These are phyloP conservation scores for Cyclotella kingstonii DNA, from an alignment of 108 stramenopile species.

Conservation along the genomic window DNA sequence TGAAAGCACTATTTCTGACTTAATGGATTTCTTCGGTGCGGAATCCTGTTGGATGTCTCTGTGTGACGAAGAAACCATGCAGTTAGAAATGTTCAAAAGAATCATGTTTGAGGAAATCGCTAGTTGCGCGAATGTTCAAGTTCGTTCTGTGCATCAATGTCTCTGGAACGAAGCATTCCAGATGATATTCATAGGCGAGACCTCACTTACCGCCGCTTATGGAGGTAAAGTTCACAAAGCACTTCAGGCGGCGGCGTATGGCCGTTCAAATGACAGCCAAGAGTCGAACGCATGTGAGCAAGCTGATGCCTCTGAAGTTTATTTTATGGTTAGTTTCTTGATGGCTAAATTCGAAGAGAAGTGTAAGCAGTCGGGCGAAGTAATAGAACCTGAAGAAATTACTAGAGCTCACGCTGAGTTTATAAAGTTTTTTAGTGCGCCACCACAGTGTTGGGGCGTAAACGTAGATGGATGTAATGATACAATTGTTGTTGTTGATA, in stretches of 20 bases:
- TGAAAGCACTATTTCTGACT: slow-evolving; percentile 3
- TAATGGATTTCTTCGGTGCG: slow-evolving; percentile 19
- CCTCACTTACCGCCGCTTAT: not conserved
- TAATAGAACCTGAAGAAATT: slow-evolving; percentile 5
- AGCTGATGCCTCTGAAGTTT: slow-evolving; percentile 6
- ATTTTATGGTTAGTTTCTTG: slow-evolving; percentile 11
- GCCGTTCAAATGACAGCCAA: too few species aligned
- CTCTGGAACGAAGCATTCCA: slow-evolving; percentile 20
- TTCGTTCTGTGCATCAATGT: slow-evolving; percentile 21
- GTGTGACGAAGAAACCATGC: slow-evolving; percentile 27
- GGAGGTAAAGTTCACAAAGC: slow-evolving; percentile 3
- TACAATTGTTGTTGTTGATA: too few species aligned
- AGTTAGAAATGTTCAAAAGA: slow-evolving; percentile 8
- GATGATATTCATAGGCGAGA: slow-evolving; percentile 2
- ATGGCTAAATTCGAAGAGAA: slow-evolving; percentile 17
- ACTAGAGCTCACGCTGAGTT: slow-evolving; percentile 12
- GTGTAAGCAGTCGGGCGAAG: slow-evolving; percentile 17
- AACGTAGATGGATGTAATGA: too few species aligned
- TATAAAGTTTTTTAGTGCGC: slow-evolving; percentile 24
- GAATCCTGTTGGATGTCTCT: slow-evolving; percentile 30
- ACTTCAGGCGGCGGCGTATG: slow-evolving; percentile 4
- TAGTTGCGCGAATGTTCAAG: slow-evolving; percentile 17
- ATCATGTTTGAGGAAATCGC: slow-evolving; percentile 27
- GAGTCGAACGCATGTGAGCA: too few species aligned
- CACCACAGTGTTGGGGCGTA: too few species aligned